Evolutionary conservation across 352 stramenopile species (phyloP), one percentile per base, ranked within the genome.

Genomic region (Phytophthora pistaciae): DNA sequence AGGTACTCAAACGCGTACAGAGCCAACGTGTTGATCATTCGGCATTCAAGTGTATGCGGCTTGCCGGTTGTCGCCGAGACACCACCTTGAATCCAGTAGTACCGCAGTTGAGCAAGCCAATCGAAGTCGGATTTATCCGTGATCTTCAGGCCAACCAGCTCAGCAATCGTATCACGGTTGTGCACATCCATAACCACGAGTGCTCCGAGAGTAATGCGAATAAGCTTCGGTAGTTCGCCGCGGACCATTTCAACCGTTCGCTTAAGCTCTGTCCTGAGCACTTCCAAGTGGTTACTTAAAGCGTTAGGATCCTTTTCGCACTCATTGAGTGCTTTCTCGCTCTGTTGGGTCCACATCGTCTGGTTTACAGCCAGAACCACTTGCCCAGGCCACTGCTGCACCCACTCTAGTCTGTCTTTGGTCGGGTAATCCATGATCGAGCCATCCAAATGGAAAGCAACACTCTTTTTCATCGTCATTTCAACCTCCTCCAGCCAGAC

Each of bases 161-260:
- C 94, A 6, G 91, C 90, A 56, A 98, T 97, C 58, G 92, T 97
- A 67, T 98, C 94, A 13, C 95, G 88, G 48, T 98, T 98, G 84
- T 99, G 96, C 7, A 98, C 95, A 66, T 99, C 95, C 89, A 99
- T 98, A 10, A 99, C 95, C 1, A 98, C 92, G 23, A 99, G 80
- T 4, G 96, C 91, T 25, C 92, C 91, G 5, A 98, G 76, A 1
- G 95, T 96, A 55, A 95, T 97, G 1, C 95, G 84, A 65, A 98
- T 94, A 16, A 96, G 68, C 65, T 98, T 98, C n/a, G 91, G 84
- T 7, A 99, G 82, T 68, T 99, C 91, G 21, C 91, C 93, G 11
- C 96, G 91, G 20, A 99, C 95, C 21, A 98, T 81, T 59, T 98
- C 85, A 7, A 99, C 95, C 1, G 93, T 98, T 44, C 87, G 82